Base-by-base conservation (phyloP, 2,329 filamentous ascomycete genomes). In the Colletotrichum lentis region DNA sequence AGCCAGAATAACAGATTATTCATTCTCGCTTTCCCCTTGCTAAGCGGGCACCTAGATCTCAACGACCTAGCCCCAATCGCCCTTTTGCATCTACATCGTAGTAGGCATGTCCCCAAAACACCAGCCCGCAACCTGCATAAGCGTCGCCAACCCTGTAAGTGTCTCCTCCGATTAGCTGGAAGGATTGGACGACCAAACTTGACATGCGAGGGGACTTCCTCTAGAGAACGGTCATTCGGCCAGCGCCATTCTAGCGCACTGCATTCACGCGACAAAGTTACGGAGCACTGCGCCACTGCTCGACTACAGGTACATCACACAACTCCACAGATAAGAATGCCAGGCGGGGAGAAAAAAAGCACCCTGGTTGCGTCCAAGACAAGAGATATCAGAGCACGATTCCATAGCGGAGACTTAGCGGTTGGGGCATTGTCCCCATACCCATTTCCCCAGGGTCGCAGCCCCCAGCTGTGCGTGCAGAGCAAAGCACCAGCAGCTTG, bases 61-160 rank as follows among this genome's bases (percentile, higher is more conserved):
- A 22, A 53, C 66, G 39, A 55, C 65, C 65, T 61, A 64, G 66
- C 66, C 66, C 41, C 62, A 68, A 66, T 60, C 55, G 62, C 66
- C n/a, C 62, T 50, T 62, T 41, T 61, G 62, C 66, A 69, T 60
- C 49, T n/a, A n/a, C n/a, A n/a, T n/a, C n/a, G n/a, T n/a, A n/a
- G n/a, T 68, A 24, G 49, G 37, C 43, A 60, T 59, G 49, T 68
- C 60, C 55, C 62, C 62, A 65, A 64, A 56, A 35, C 27, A 68
- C 65, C 54, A 64, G 55, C 24, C 35, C 49, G 20, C 62, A 69
- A 69, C 66, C 66, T 66, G 66, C 66, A 69, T 69, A 69, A 69
- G 66, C 66, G 66, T 69, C 66, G 27, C 41, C 62, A 69, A 66
- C 66, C 66, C 53, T 65, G 44, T 46, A 55, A 65, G 62, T 62